These are phyloP conservation scores for Neurospora tetrasperma DNA, from an alignment of 495 filamentous ascomycete genomes.

Conservation along the genomic window DNA sequence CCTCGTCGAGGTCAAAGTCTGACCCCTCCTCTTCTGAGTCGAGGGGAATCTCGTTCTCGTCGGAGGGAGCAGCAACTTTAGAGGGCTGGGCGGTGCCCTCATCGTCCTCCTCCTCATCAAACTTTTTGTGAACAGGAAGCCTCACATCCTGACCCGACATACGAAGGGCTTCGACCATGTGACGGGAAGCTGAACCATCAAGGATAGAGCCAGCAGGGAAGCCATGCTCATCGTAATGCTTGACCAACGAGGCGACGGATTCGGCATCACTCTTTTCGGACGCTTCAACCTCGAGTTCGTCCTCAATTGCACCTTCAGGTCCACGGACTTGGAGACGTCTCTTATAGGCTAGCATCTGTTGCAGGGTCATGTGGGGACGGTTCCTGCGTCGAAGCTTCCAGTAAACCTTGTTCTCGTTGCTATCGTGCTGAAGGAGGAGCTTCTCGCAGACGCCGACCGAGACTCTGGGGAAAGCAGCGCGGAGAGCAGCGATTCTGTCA, in stretches of 20 bases:
- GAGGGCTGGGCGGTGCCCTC: constrained; percentile 8
- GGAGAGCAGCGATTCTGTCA: constrained; percentile 25
- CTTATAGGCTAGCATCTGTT: constrained; percentile 6
- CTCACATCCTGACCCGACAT: constrained; percentile 19
- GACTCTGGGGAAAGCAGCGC: constrained; percentile 25
- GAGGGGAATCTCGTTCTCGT: constrained; percentile 1
- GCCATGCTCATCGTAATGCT: constrained; percentile 38
- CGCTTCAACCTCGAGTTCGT: constrained; percentile 5
- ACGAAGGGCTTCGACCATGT: constrained; percentile 26
- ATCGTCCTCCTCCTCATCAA: constrained; percentile 19
- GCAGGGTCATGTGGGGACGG: constrained; percentile 1
- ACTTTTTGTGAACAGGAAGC: constrained; percentile 23
- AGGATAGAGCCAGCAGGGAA: constrained; percentile 41
- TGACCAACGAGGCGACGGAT: constrained; percentile 21
- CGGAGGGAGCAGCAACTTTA: neutral
- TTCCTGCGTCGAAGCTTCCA: constrained; percentile 4
- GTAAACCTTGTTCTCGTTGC: constrained; percentile 10
- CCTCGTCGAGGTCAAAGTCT: neutral
- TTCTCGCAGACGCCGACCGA: constrained; percentile 20
- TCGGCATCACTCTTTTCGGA: constrained; percentile 20
- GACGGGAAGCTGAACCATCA: constrained; percentile 27
- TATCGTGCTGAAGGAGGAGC: constrained; percentile 9
- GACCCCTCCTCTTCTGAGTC: neutral
- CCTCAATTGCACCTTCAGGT: neutral
- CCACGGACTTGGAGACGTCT: neutral